Conservation (phyloP, 345 rosid genomes). For the Dipteronia sinensis region DNA sequence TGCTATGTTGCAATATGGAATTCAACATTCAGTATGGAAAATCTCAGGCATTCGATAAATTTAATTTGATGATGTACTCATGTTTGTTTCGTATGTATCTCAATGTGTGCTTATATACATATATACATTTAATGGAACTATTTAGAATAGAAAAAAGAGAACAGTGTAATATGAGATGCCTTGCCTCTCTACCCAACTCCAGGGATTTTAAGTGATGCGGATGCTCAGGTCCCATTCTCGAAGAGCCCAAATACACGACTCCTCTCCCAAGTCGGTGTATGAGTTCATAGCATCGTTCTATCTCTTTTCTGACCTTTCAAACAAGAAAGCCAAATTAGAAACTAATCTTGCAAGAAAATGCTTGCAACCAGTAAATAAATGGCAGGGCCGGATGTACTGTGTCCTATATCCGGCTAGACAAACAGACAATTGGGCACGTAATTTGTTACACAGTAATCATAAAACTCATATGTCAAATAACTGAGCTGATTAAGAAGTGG, state of each 20-base stretch:
- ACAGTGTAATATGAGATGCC: conserved; percentile 26
- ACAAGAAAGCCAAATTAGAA: conserved; percentile 23
- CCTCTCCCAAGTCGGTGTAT: conserved; percentile 79
- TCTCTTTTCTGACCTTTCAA: conserved; percentile 83
- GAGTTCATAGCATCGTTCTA: conserved; percentile 69
- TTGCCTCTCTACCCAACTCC: conserved; percentile 74
- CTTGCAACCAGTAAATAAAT: not conserved
- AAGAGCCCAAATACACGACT: conserved; percentile 81
- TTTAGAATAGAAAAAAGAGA: not conserved
- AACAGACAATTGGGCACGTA: not conserved
- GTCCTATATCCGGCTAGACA: not conserved
- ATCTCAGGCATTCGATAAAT: not conserved
- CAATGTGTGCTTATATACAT: not conserved
- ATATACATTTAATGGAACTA: not conserved
- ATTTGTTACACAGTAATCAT: not conserved
- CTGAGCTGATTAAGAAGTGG: no score
- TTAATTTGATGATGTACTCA: no score
- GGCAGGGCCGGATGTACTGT: not conserved
- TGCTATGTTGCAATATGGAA: conserved; percentile 27
- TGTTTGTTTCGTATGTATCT: not conserved
- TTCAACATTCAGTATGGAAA: not conserved
- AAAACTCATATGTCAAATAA: not conserved
- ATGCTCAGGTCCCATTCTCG: conserved; percentile 74
- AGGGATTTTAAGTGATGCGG: conserved; percentile 60
- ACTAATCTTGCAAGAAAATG: not conserved